These are phyloP conservation scores for Platanthera zijinensis DNA, from an alignment of 106 monocot genomes.

Conservation along the genomic window DNA sequence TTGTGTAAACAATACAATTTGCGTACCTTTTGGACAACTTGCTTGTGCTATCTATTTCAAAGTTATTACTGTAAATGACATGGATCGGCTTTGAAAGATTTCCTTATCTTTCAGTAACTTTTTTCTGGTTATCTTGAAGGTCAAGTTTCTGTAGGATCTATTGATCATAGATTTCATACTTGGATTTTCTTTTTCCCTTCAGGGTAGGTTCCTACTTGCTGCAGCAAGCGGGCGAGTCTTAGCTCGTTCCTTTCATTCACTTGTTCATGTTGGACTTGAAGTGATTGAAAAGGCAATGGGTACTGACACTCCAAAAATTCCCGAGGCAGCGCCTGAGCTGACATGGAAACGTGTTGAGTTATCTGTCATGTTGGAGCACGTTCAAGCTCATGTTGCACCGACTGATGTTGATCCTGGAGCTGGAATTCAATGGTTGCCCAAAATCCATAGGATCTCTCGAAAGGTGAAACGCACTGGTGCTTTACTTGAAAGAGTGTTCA, in stretches of 20 bases:
- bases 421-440: slow-evolving; percentile 85
- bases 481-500: slow-evolving; percentile 87
- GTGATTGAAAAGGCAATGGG: slow-evolving; percentile 64
- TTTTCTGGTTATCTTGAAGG: background rate
- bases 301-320: slow-evolving; percentile 28
- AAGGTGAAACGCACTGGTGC: slow-evolving; percentile 77
- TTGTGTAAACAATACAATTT: too few species aligned
- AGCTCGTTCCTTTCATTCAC: slow-evolving; percentile 78
- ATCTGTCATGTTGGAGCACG: slow-evolving; percentile 77
- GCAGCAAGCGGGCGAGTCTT: slow-evolving; percentile 78
- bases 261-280: slow-evolving; percentile 77
- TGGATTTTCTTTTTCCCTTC: slow-evolving; percentile 9
- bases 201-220: slow-evolving; percentile 90
- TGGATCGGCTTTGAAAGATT: too few species aligned
- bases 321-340: slow-evolving; percentile 56
- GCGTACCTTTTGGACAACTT: too few species aligned
- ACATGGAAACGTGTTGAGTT: slow-evolving; percentile 71
- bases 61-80: too few species aligned
- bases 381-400: slow-evolving; percentile 94
- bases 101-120: too few species aligned
- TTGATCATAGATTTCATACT: background rate
- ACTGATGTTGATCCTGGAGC: slow-evolving; percentile 95
- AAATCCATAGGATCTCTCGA: slow-evolving; percentile 56
- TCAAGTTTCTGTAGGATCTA: background rate
- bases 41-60: too few species aligned